These are phyloP conservation scores for Solanum stenotomum DNA, from an alignment of 257 asterid species.

Conservation along the genomic window DNA sequence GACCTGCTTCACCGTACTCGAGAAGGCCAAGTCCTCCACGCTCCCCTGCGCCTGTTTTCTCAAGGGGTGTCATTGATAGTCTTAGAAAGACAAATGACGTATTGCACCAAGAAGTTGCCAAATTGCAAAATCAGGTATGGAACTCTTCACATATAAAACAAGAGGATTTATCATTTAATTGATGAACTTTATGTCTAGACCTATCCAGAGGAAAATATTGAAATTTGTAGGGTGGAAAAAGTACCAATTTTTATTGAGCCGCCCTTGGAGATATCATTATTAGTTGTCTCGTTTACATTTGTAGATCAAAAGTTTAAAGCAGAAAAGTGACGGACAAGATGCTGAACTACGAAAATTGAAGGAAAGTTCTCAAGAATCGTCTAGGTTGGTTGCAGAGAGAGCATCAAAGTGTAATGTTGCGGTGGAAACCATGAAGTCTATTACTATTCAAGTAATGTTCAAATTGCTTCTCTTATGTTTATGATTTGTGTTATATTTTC, in stretches of 20 bases:
- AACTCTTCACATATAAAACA: neutral
- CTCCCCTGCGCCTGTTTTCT: constrained; percentile 56
- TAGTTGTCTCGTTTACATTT: neutral
- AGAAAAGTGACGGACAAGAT: constrained; percentile 55
- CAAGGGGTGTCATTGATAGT: constrained; percentile 77
- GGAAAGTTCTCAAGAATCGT: constrained; percentile 42
- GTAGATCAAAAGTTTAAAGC: constrained; percentile 61
- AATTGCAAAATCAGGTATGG: constrained; percentile 60
- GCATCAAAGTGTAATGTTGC: constrained; percentile 45
- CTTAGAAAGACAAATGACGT: constrained; percentile 71
- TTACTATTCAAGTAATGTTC: constrained; percentile 52
- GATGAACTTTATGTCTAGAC: neutral
- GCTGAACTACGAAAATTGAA: constrained; percentile 49
- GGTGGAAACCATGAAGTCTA: constrained; percentile 44
- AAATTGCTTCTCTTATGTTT: neutral
- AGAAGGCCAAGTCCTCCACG: constrained; percentile 90
- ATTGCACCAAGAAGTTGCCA: constrained; percentile 63
- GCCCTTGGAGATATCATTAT: neutral
- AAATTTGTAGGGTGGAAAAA: neutral
- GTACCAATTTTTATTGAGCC: neutral
- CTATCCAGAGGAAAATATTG: neutral
- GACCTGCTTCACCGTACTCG: constrained; percentile 82
- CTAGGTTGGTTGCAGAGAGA: constrained; percentile 50
- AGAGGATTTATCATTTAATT: neutral
- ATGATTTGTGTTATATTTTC: neutral